Evolutionary conservation across 2,329 filamentous ascomycete species (phyloP).

Genomic region (Nemania sp.): DNA sequence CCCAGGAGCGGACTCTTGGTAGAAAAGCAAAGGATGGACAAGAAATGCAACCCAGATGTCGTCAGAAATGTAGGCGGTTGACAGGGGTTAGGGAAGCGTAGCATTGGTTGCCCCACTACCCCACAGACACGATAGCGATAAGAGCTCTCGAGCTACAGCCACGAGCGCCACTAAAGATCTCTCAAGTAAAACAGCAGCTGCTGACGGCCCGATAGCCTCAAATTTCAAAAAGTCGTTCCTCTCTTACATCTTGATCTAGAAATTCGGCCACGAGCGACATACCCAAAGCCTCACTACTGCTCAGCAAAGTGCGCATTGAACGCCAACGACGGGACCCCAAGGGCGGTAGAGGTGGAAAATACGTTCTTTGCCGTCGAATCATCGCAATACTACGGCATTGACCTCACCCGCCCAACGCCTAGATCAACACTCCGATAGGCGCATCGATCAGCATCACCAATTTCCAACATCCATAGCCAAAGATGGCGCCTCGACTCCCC

Average conservation of each 20-base stretch:
- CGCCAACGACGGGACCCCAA: neutral
- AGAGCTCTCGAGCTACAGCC: slow-evolving; percentile 7
- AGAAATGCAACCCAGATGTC: slow-evolving; percentile 3
- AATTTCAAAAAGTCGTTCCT: slow-evolving; percentile 11
- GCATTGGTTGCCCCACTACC: neutral
- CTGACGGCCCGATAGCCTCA: slow-evolving; percentile 12
- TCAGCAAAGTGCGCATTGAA: slow-evolving; percentile 3
- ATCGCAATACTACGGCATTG: neutral
- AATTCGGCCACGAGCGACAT: slow-evolving; percentile 28
- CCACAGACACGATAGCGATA: slow-evolving; percentile 13
- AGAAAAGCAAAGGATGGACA: neutral
- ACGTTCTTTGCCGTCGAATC: neutral
- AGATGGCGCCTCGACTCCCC: slow-evolving; percentile 42
- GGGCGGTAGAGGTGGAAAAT: neutral
- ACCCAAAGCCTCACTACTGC: slow-evolving; percentile 1
- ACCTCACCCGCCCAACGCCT: neutral
- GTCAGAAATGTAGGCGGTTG: slow-evolving; percentile 14
- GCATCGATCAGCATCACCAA: too few species aligned
- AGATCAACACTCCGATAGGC: too few species aligned
- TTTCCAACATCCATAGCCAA: too few species aligned
- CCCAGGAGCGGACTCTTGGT: slow-evolving; percentile 1
- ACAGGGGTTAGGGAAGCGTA: neutral
- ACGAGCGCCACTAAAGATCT: too few species aligned
- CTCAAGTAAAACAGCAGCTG: too few species aligned
- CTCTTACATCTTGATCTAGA: slow-evolving; percentile 1